phyloP scores from a whole-genome alignment of 2,329 filamentous ascomycete species.

The Sporothrix brunneoviolacea region DNA sequence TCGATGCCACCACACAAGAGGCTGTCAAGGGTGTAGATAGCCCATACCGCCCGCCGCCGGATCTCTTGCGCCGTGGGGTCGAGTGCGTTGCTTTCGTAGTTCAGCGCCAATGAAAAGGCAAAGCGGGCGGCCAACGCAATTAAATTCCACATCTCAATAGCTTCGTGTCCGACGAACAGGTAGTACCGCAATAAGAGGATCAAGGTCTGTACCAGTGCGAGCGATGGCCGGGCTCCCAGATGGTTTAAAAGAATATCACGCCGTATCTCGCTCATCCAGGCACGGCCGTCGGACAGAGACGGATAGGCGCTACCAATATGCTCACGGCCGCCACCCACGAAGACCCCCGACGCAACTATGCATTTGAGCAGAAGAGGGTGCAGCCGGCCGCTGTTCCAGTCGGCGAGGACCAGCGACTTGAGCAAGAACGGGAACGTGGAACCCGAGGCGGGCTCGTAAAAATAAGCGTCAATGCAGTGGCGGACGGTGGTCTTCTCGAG shows the following conservation, averaged over 20 bases:
- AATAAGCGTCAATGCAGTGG: constrained; percentile 20
- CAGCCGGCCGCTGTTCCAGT: constrained; percentile 22
- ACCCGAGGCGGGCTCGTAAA: constrained; percentile 17
- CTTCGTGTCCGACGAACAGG: background rate
- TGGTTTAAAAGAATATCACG: background rate
- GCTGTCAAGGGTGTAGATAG: constrained; percentile 22
- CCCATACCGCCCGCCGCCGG: constrained; percentile 24
- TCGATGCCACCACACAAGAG: constrained; percentile 24
- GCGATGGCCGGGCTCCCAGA: background rate
- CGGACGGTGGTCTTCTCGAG: background rate
- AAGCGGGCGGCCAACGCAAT: background rate
- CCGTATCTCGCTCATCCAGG: background rate
- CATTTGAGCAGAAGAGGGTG: constrained; percentile 20
- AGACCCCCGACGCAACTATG: constrained; percentile 12
- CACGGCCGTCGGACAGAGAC: background rate
- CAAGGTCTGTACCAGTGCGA: background rate
- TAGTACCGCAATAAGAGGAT: background rate
- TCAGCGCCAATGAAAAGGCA: background rate
- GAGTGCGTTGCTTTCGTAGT: constrained; percentile 1
- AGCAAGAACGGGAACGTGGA: constrained; percentile 21
- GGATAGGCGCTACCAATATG: too few species aligned
- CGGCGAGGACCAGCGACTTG: constrained; percentile 18
- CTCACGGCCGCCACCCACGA: constrained; percentile 13
- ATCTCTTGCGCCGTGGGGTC: constrained; percentile 17
- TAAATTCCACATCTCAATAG: background rate